Evolutionary conservation across 345 rosid genomes (phyloP).

Genomic region (Geranium rotundifolium): DNA sequence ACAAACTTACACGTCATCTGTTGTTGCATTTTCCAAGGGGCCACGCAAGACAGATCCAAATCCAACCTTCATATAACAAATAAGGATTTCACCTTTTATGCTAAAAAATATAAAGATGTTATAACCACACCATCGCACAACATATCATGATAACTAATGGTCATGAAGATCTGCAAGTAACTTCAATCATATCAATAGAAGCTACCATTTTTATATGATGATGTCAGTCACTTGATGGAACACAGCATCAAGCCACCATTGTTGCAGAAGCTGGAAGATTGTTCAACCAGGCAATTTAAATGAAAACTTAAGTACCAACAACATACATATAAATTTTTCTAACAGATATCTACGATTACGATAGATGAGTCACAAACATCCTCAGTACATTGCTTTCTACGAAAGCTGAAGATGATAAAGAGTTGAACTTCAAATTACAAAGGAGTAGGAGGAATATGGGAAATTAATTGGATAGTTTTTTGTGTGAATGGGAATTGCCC

Average conservation of each 20-base stretch:
- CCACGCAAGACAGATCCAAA: constrained; percentile 87
- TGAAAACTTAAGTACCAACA: too few species aligned
- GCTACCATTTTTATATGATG: not conserved
- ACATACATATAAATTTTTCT: too few species aligned
- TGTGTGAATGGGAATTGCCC: too few species aligned
- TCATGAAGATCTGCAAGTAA: not conserved
- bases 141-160: not conserved
- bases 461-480: too few species aligned
- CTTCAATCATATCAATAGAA: not conserved
- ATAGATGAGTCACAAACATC: too few species aligned
- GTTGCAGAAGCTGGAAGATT: not conserved
- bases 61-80: constrained; percentile 59
- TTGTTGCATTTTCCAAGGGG: constrained; percentile 71
- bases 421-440: too few species aligned
- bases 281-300: not conserved
- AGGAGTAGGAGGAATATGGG: not conserved
- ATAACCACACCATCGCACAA: not conserved
- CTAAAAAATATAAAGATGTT: constrained; percentile 4
- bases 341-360: too few species aligned
- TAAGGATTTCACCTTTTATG: constrained; percentile 2
- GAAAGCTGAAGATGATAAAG: too few species aligned
- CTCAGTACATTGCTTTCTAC: too few species aligned
- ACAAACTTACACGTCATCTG: constrained; percentile 72
- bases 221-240: not conserved
- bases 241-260: not conserved